Conservation (phyloP, 2,329 filamentous ascomycete genomes). For the Penicillium brasilianum region DNA sequence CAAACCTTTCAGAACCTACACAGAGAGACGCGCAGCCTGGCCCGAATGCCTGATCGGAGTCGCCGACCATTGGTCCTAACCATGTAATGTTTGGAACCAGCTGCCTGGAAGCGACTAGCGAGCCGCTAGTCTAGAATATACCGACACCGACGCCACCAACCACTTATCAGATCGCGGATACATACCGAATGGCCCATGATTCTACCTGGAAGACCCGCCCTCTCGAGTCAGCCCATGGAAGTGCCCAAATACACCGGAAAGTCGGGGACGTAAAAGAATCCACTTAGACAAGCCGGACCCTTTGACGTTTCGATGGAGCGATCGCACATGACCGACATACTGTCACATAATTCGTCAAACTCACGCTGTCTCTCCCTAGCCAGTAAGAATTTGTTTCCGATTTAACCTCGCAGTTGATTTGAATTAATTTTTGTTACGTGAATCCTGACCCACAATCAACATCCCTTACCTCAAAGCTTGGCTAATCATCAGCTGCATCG, state of each 20-base stretch:
- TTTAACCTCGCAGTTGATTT: neutral
- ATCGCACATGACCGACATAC: neutral
- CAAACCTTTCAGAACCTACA: neutral
- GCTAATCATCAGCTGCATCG: neutral
- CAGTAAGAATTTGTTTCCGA: neutral
- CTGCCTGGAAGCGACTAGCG: neutral
- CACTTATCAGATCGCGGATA: slow-evolving; percentile 6
- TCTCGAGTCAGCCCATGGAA: neutral
- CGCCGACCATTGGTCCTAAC: neutral
- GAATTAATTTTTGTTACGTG: neutral
- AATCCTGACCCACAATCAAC: neutral
- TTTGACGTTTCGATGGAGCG: neutral
- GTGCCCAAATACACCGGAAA: neutral
- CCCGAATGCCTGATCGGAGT: neutral
- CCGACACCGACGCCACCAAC: neutral
- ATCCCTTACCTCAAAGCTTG: neutral
- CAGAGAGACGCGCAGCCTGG: neutral
- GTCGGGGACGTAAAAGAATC: too few species aligned
- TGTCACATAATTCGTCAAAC: neutral
- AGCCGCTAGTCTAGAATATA: neutral
- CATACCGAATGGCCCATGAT: neutral
- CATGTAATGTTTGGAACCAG: neutral
- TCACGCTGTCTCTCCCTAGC: neutral
- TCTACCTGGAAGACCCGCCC: neutral
- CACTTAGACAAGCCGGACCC: neutral